These are phyloP conservation scores for Stereocaulon alpinum DNA, from an alignment of 495 filamentous ascomycete genomes.

Conservation along the genomic window DNA sequence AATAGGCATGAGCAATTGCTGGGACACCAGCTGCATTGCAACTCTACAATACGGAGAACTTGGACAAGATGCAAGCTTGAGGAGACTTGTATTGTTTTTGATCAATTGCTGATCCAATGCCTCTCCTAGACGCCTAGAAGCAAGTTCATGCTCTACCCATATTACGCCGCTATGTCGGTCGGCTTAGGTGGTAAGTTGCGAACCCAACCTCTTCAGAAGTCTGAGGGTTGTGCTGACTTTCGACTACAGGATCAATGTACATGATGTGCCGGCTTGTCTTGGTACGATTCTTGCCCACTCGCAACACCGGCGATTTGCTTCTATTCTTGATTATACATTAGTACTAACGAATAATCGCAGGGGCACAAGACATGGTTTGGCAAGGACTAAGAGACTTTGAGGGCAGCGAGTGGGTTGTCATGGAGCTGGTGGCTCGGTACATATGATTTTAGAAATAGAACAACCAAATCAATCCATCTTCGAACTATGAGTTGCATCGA, in stretches of 20 bases:
- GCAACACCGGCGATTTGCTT: too few species aligned
- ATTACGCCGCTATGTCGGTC: conserved; percentile 60
- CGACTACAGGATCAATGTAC: conserved; percentile 33
- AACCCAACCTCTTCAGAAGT: not conserved
- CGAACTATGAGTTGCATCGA: not conserved
- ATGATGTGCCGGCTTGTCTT: conserved; percentile 44
- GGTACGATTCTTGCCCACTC: conserved; percentile 2
- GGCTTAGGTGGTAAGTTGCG: conserved; percentile 39
- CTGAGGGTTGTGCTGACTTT: conserved; percentile 11
- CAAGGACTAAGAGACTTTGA: conserved; percentile 36
- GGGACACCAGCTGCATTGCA: not conserved
- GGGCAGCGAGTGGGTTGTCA: not conserved
- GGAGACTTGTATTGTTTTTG: not conserved
- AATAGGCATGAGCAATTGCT: not conserved
- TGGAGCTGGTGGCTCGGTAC: too few species aligned
- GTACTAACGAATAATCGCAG: conserved; percentile 28
- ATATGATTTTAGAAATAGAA: not conserved
- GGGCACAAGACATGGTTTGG: conserved; percentile 87
- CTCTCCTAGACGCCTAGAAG: conserved; percentile 49
- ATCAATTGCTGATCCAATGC: not conserved
- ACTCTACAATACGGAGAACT: too few species aligned
- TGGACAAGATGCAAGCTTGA: too few species aligned
- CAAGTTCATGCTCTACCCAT: conserved; percentile 58
- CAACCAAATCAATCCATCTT: not conserved
- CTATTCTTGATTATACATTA: not conserved